Base-by-base conservation (phyloP, 495 filamentous ascomycete genomes). In the Hypoxylon trugodes region DNA sequence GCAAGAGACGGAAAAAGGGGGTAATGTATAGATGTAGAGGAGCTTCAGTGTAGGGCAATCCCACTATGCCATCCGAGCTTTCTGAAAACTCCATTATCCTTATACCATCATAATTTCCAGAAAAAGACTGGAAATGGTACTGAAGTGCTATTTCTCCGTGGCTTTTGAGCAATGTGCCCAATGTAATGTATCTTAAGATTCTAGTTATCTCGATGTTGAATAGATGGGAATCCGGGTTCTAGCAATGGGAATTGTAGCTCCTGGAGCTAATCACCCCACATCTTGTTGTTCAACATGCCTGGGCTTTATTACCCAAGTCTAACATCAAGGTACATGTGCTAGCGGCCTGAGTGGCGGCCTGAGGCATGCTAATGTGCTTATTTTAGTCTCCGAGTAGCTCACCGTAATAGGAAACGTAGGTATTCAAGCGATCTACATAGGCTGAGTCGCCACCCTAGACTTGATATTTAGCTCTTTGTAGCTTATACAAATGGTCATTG, bases 331-430 rank as follows among this genome's bases (percentile, higher is more conserved):
- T 22, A 40, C 37, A 24, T 2, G 5, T 30, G 4, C 28, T 16
- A n/a, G 18, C 30, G 24, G 7, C 28, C 28, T 30, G 25, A 33
- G 21, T n/a, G 22, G 1, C 46, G 30, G 28, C 8, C 40, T 15
- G 12, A 4, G 25, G 16, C 30, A 37, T 36, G 51, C 40, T 15
- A 37, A 25, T 15, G 36, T 25, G 45, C 18, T 56, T 36, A 46
- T 21, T 56, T 56, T 56, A 43, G 28, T 36, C 6, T 35, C 52
- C 26, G 26, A 35, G 18, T 46, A 38, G 38, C 21, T 1, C 24
- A 13, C 3, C 2, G n/a, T 42, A 10, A 38, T 16, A 47, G 53
- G 26, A 32, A 48, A 30, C 15, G 26, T 33, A 22, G 4, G 2
- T 38, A n/a, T 2, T 46, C 53, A 40, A 43, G 32, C 22, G 1